Evolutionary conservation across 164 flowering plant species (phyloP).

Genomic region (Magnolia sinica): DNA sequence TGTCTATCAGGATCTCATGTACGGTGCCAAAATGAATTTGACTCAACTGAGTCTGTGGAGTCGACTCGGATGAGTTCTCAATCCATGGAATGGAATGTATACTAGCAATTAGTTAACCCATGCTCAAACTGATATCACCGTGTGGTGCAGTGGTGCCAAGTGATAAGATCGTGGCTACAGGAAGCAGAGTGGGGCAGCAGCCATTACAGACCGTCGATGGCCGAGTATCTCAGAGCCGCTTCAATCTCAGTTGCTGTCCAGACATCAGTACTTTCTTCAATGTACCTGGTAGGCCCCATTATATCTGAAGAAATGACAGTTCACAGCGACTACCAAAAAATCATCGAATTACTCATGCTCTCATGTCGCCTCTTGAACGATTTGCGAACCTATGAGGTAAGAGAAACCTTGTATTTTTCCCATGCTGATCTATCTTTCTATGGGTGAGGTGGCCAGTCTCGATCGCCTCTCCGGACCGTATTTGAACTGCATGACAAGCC

Average conservation of each 20-base stretch:
- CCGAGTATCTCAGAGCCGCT: neutral
- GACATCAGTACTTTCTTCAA: neutral
- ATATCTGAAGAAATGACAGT: constrained; percentile 1
- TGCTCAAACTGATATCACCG: neutral
- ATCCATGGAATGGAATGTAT: too few relatives aligned
- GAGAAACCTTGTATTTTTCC: neutral
- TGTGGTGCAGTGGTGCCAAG: constrained; percentile 6
- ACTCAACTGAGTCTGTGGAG: too few relatives aligned
- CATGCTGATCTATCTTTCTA: neutral
- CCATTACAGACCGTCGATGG: neutral
- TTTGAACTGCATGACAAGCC: neutral
- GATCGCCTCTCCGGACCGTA: neutral
- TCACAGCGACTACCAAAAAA: constrained; percentile 10
- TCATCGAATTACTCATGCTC: constrained; percentile 36
- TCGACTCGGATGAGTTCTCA: too few relatives aligned
- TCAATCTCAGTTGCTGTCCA: neutral
- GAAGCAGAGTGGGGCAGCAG: constrained; percentile 8
- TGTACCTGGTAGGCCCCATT: constrained; percentile 6
- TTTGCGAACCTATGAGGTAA: neutral
- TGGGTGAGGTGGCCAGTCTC: neutral
- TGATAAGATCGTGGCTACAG: constrained; percentile 4
- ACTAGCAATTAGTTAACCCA: neutral
- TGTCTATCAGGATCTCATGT: too few relatives aligned
- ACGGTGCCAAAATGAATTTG: too few relatives aligned
- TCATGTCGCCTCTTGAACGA: constrained; percentile 37